These are phyloP conservation scores for Colletotrichum sp. DNA, from an alignment of 2,329 filamentous ascomycete species.

Conservation along the genomic window DNA sequence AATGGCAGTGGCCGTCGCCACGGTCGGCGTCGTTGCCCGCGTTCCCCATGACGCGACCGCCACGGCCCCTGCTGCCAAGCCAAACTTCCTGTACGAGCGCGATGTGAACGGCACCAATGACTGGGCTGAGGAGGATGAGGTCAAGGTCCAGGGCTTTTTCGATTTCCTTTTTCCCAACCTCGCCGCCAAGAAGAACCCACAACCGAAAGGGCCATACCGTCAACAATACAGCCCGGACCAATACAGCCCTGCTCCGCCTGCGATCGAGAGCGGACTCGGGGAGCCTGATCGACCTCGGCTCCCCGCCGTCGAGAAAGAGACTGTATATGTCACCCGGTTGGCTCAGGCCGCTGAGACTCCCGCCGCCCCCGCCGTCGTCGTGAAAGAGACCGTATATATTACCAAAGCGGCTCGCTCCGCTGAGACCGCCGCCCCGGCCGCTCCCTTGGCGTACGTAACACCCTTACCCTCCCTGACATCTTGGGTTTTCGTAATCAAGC, in stretches of 20 bases:
- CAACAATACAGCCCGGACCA: too few species aligned
- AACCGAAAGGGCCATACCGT: too few species aligned
- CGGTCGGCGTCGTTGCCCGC: not conserved
- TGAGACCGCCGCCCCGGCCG: not conserved
- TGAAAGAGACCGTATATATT: not conserved
- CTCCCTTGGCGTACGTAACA: not conserved
- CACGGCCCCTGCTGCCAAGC: not conserved
- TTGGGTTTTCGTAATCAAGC: fast-evolving
- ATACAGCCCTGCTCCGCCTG: too few species aligned
- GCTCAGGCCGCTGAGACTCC: not conserved
- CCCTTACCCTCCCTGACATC: not conserved
- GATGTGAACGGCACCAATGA: not conserved
- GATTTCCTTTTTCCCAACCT: too few species aligned
- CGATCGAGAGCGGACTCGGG: not conserved
- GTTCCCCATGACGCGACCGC: not conserved
- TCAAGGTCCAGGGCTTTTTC: too few species aligned
- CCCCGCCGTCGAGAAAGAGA: not conserved
- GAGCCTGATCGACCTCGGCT: not conserved
- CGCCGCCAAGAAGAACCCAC: too few species aligned
- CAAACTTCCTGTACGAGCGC: not conserved
- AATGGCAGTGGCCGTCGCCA: not conserved
- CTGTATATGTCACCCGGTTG: too few species aligned
- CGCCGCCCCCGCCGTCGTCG: too few species aligned
- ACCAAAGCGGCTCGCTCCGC: too few species aligned
- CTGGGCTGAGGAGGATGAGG: not conserved